Evolutionary conservation across 495 filamentous ascomycete species (phyloP), one percentile per base, ranked within the genome.

Genomic region (Tirmania nivea): DNA sequence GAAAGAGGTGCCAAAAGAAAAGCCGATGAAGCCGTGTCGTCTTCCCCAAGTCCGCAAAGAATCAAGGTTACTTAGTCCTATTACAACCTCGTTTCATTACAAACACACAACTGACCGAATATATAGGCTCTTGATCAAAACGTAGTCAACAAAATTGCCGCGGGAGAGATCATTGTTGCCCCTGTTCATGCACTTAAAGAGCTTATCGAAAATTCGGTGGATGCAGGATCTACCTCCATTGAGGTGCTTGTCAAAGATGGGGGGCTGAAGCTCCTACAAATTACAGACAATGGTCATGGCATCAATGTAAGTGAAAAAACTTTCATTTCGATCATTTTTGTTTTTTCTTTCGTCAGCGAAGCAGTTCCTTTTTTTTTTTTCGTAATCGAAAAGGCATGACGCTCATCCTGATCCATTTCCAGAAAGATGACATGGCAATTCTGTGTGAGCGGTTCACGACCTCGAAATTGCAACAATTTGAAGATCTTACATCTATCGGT

Each of bases 91-190:
- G 25, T 31, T 31, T 7, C 7, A 7, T 3, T 31, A 31, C 2
- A 31, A 31, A 31, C 5, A 25, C 25, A 5, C 25, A 25, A 31
- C 25, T 31, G 25, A 31, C 7, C 25, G 7, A 3, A 31, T 19
- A 20, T 39, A 48, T 56, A 94, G 84, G 81, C 87, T 31, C 77
- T 99, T 16, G 83, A 94, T 64, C 81, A 84, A 62, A 86, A 94
- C 72, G 92, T 99, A 42, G 85, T 96, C 54, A 96, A 96, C 70
- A 96, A 95, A 69, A 99, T 99, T 60, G 92, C 92, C 8, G 92
- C 92, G n/a, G 92, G 92, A 14, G 92, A 99, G 65, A 99, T 96
- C 56, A 96, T 99, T 52, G 86, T 96, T 51, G 90, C 92, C 10
- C 92, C 92, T 20, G 87, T 96, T 55, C 86, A 99, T 65, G 92